These are phyloP conservation scores for Hemileccinum impolitum DNA, from an alignment of 768 basidiomycete genomes.

Conservation along the genomic window DNA sequence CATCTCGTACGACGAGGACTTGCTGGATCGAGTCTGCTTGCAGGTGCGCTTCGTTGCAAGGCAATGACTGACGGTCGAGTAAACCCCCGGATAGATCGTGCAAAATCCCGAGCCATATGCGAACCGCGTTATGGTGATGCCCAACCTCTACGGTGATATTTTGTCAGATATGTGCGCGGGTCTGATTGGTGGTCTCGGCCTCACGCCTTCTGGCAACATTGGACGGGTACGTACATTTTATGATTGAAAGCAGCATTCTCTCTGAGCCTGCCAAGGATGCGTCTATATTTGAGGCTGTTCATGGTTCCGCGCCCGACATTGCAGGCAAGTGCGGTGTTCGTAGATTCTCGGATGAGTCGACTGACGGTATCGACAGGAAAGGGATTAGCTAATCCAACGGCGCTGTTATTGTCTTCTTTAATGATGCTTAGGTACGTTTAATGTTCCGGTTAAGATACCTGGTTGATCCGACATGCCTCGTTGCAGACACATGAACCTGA, in stretches of 20 bases:
- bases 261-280: slow-evolving; percentile 64
- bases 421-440: slow-evolving; percentile 91
- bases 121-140: slow-evolving; percentile 99
- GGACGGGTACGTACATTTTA: slow-evolving; percentile 61
- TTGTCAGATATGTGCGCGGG: slow-evolving; percentile 98
- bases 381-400: slow-evolving; percentile 98
- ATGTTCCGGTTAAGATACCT: slow-evolving; percentile 7
- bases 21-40: slow-evolving; percentile 94
- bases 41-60: slow-evolving; percentile 47
- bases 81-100: slow-evolving; percentile 58
- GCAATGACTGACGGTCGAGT: not conserved
- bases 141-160: slow-evolving; percentile 95
- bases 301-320: slow-evolving; percentile 99
- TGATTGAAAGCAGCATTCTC: slow-evolving; percentile 3
- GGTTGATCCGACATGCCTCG: slow-evolving; percentile 24
- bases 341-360: not conserved
- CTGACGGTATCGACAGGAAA: slow-evolving; percentile 50
- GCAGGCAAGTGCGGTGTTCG: slow-evolving; percentile 54
- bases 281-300: slow-evolving; percentile 99
- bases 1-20: slow-evolving; percentile 92
- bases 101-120: slow-evolving; percentile 92
- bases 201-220: slow-evolving; percentile 98
- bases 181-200: slow-evolving; percentile 93
- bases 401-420: slow-evolving; percentile 86
- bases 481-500: slow-evolving; percentile 86